Evolutionary conservation across 1,284 basidiomycete genomes (phyloP), one percentile per base, ranked within the genome.

Genomic region (Ustilago esculenta): DNA sequence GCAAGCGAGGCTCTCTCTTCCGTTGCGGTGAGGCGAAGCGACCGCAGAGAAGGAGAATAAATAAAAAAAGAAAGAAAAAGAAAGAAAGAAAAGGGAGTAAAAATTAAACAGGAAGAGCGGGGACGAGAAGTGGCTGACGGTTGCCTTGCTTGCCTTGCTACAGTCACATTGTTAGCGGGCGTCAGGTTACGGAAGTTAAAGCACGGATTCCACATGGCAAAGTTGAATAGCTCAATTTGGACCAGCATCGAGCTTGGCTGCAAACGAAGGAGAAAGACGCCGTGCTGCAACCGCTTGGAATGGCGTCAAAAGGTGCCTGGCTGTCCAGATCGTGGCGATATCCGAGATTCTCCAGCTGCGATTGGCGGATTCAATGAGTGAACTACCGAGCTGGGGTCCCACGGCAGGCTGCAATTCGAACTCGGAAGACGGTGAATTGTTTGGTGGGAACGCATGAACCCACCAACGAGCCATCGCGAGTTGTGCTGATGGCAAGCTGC

Each of bases 141-240:
- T 54, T 53, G 34, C 25, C n/a, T n/a, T n/a, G 12, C 11, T 39
- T 50, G 48, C 44, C 25, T 42, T 30, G 29, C 39, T 55, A 55
- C 32, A 47, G 45, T 55, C 53, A 55, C 53, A 53, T n/a, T 51
- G 27, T 34, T 32, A 20, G 33, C 25, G 15, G 29, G 35, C 41
- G 41, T 52, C 41, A 44, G 48, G 5, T 29, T 21, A 8, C 9
- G 27, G n/a, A 20, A 36, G 12, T 7, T 40, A 27, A 30, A 36
- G 24, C 25, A 15, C 4, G 17, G 32, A 12, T 15, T 50, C 39
- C 37, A 34, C 35, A 48, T 39, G 35, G 35, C 36, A n/a, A 5
- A 11, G 17, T 20, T 6, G 6, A 21, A 21, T 20, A 18, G 20
- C 35, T 29, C 27, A 29, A 29, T 35, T 18, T 35, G 33, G n/a